Conservation (phyloP, 169 alveolate genomes). For the Cyclospora cayetanensis region DNA sequence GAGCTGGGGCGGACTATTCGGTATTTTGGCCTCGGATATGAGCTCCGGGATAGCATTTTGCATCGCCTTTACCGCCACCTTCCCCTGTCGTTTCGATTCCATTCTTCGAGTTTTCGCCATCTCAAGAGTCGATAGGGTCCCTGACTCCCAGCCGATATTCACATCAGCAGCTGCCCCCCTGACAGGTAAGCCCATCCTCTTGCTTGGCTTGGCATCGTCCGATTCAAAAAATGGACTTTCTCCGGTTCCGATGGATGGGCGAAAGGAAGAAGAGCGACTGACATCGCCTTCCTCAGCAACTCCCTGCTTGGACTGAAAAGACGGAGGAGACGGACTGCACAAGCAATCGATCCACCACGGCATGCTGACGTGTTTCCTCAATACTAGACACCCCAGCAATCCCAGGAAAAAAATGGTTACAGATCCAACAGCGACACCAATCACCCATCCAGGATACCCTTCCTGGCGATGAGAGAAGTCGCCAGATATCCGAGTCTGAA, state of each 20-base stretch:
- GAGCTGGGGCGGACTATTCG: too few species aligned
- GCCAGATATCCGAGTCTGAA: slow-evolving; percentile 17
- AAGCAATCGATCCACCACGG: slow-evolving; percentile 74
- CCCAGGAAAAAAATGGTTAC: slow-evolving; percentile 68
- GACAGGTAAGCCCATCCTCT: slow-evolving; percentile 49
- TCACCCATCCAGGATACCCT: slow-evolving; percentile 72
- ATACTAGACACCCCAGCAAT: slow-evolving; percentile 55
- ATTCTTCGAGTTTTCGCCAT: slow-evolving; percentile 25
- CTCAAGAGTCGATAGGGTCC: slow-evolving; percentile 22
- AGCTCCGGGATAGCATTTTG: slow-evolving; percentile 52
- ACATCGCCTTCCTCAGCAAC: neutral
- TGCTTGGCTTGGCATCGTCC: slow-evolving; percentile 49
- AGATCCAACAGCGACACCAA: slow-evolving; percentile 52
- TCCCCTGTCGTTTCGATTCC: slow-evolving; percentile 45
- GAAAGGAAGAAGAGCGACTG: slow-evolving; percentile 52
- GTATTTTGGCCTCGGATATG: slow-evolving; percentile 53
- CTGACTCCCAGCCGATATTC: slow-evolving; percentile 23
- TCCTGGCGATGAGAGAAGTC: slow-evolving; percentile 8
- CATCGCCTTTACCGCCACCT: neutral
- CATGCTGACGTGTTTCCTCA: slow-evolving; percentile 65
- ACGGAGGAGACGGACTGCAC: slow-evolving; percentile 64
- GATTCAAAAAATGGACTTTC: slow-evolving; percentile 52
- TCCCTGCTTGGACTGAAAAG: slow-evolving; percentile 41
- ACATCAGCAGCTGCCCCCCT: slow-evolving; percentile 38
- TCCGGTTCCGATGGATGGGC: slow-evolving; percentile 55